Base-by-base conservation (phyloP, 805 yeast species). In the Metschnikowia continentalis region DNA sequence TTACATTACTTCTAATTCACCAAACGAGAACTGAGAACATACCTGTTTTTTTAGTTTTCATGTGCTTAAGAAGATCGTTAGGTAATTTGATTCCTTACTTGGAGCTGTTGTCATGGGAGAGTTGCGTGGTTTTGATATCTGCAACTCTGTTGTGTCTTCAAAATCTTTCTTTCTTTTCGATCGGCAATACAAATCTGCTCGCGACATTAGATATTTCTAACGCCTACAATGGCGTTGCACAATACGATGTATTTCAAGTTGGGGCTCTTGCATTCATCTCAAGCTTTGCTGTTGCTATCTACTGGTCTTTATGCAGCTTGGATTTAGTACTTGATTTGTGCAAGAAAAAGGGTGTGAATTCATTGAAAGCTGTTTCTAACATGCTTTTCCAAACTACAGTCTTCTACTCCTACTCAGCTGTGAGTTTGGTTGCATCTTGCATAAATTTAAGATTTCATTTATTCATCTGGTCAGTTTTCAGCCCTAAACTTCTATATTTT, bases 401-500 rank as follows among this genome's bases (percentile, higher is more conserved):
- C 1, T 87, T 84, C 60, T 87, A 86, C 63, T 70, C 85, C 1
- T 55, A 84, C 1, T 72, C 83, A 8, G 85, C 88, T 1, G 59
- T 80, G 2, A 78, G 79, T 41, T 76, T 90, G 46, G 64, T 88
- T 40, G 69, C 72, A 0, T 85, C 97, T 13, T 94, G 98, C 65
- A 76, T 78, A 46, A 73, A 79, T 19, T 75, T 91, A 58, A 76
- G 96, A 58, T 87, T 84, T 62, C 99, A 94, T 66, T 73, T 94
- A 50, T 94, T 94, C 64, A 87, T 94, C 8, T 94, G 99, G 99
- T 91, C 98, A 1, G 99, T 94, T 6, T 94, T 94, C 70, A 88
- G 96, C 47, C 99, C 99, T 1, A 92, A 91, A 61, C 66, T 94
- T 4, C 76, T 95, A 35, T 94, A 86, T 64, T 84, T 85, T 57